These are phyloP conservation scores for Penicillium steckii DNA, from an alignment of 495 filamentous ascomycete genomes.

Conservation along the genomic window DNA sequence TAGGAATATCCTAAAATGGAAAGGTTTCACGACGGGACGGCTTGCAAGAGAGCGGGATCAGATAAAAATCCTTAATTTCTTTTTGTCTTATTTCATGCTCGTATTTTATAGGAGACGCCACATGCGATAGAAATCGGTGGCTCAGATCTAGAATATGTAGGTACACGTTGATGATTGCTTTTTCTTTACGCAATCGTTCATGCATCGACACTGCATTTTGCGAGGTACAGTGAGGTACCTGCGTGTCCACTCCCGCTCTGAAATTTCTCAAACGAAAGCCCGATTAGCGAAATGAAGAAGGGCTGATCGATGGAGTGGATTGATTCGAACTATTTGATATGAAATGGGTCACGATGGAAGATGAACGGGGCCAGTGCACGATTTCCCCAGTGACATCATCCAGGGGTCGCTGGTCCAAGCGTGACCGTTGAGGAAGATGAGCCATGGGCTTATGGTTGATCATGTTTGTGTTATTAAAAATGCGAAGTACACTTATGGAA, in stretches of 20 bases:
- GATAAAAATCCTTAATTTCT: too few relatives aligned
- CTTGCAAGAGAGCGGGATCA: neutral
- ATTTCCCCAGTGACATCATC: conserved; percentile 33
- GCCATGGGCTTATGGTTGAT: neutral
- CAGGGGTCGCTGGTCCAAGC: conserved; percentile 20
- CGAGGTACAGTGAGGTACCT: too few relatives aligned
- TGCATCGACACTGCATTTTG: neutral
- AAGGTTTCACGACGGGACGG: neutral
- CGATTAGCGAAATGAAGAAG: conserved; percentile 16
- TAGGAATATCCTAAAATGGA: neutral
- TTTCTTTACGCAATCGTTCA: neutral
- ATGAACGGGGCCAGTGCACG: conserved; percentile 25
- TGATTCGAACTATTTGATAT: conserved; percentile 17
- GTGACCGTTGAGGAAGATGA: conserved; percentile 5
- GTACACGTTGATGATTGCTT: neutral
- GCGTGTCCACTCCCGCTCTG: too few relatives aligned
- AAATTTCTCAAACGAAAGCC: neutral
- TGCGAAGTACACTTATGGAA: too few relatives aligned
- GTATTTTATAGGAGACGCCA: conserved; percentile 4
- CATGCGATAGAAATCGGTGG: conserved; percentile 5
- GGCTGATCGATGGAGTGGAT: conserved; percentile 2
- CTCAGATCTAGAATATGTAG: neutral
- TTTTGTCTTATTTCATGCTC: too few relatives aligned
- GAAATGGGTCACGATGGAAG: conserved; percentile 11
- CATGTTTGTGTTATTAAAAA: neutral